Percentiles rank a stretch among this genome's conserved stretches.
phyloP scores from a whole-genome alignment of 768 basidiomycete species.

The Termitomyces sp. region DNA sequence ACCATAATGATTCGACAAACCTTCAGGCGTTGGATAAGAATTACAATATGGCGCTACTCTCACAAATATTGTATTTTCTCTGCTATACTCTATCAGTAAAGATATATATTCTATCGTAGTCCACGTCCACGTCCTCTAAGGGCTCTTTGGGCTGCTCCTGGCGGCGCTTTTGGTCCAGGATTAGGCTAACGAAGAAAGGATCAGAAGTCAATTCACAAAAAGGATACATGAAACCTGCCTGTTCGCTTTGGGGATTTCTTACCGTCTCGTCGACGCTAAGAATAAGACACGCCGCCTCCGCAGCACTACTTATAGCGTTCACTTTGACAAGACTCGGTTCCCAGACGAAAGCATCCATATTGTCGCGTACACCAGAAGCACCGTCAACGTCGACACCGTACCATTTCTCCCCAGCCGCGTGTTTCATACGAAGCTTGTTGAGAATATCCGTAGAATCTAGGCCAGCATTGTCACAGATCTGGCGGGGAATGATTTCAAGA shows the following conservation, averaged over 20 bases:
- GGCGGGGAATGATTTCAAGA: slow-evolving; percentile 94
- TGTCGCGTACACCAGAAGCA: slow-evolving; percentile 82
- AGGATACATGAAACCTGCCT: slow-evolving; percentile 40
- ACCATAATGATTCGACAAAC: background rate
- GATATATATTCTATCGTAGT: slow-evolving; percentile 34
- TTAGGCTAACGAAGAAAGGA: slow-evolving; percentile 45
- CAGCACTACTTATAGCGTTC: slow-evolving; percentile 92
- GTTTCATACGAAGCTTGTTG: slow-evolving; percentile 96
- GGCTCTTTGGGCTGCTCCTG: slow-evolving; percentile 86
- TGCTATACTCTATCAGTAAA: background rate
- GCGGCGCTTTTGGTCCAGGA: slow-evolving; percentile 83
- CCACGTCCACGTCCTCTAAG: slow-evolving; percentile 86
- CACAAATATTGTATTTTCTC: background rate
- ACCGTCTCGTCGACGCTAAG: slow-evolving; percentile 98
- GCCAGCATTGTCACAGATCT: slow-evolving; percentile 98
- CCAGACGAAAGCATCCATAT: slow-evolving; percentile 98
- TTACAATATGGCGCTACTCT: background rate
- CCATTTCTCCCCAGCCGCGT: slow-evolving; percentile 86
- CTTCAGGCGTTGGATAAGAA: background rate
- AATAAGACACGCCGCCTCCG: slow-evolving; percentile 94
- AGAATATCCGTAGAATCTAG: slow-evolving; percentile 95
- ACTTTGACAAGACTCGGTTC: slow-evolving; percentile 93
- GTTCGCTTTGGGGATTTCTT: slow-evolving; percentile 89
- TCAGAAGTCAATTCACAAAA: background rate
- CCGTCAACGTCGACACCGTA: slow-evolving; percentile 94